Percentiles rank a stretch among this genome's conserved stretches.
Evolutionary conservation across 106 monocot genomes (phyloP).

Genomic region (Allium cepa): DNA sequence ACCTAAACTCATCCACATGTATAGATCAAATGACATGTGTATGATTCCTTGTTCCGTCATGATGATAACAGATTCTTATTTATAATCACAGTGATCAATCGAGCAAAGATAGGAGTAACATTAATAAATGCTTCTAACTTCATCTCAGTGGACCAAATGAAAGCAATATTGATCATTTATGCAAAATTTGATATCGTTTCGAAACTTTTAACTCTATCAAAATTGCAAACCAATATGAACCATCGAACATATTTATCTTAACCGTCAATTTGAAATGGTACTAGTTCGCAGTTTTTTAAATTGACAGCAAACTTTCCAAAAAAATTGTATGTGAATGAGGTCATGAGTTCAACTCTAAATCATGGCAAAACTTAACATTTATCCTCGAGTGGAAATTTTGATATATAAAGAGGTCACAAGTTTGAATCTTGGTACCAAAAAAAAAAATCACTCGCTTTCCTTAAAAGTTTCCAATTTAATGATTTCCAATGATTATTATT

Average conservation of each 20-base stretch:
- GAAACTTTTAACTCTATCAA: neutral
- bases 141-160: too few relatives aligned
- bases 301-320: too few relatives aligned
- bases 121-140: neutral
- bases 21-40: neutral
- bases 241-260: neutral
- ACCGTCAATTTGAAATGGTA: neutral
- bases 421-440: too few relatives aligned
- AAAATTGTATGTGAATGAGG: too few relatives aligned
- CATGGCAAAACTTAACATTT: too few relatives aligned
- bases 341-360: too few relatives aligned
- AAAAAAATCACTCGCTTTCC: too few relatives aligned
- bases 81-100: neutral
- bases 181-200: neutral
- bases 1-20: neutral
- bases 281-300: neutral
- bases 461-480: too few relatives aligned
- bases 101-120: neutral
- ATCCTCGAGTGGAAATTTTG: too few relatives aligned
- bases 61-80: neutral
- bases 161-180: too few relatives aligned
- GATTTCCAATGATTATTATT: too few relatives aligned
- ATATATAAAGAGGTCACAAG: too few relatives aligned
- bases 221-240: neutral
- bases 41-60: neutral